Evolutionary conservation across 495 filamentous ascomycete genomes (phyloP), one percentile per base, ranked within the genome.

Genomic region (Penicillium bovifimosum): DNA sequence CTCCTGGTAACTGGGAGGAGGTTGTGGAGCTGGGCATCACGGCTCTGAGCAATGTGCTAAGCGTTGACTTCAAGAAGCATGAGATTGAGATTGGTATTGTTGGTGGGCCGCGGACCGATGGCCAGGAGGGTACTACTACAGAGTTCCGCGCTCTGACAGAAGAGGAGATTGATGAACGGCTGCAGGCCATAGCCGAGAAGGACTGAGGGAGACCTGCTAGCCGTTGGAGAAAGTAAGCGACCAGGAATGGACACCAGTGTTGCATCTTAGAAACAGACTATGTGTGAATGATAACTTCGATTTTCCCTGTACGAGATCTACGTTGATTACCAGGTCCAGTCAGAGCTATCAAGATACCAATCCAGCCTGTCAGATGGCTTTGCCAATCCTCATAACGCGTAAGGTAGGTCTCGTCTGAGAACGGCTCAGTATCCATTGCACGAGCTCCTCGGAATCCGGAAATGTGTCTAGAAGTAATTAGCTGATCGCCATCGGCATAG

Each of bases 31-130:
- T 96, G 54, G 93, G 87, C 35, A 97, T 98, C 73, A 85, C 90
- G 13, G 87, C 93, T 9, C 72, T 98, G 67, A 96, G 92, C 80
- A 93, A 86, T 46, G 91, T 98, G 46, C 81, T 98, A 47, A 96
- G 90, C 67, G 95, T 97, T 61, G 93, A 98, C 72, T 98, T 98
- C 79, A 98, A 98, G 85, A 96, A 96, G 78, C 86, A 86, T 65
- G 93, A 98, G 78, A 83, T 98, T 64, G 93, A 98, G 76, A 86
- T 98, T 66, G 93, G 95, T 59, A 87, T 98, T 63, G 93, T 96
- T 14, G 93, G 93, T 55, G 91, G 87, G 26, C 88, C 90, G 31
- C 75, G 78, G 53, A 66, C 73, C 38, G 90, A 91, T 62, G 91
- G 90, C 62, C 78, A 88, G 71, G 86, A 92, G 62, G 87, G 88